These are phyloP conservation scores for Aspergillus fumigatus DNA, from an alignment of 2,329 filamentous ascomycete species.

Conservation along the genomic window DNA sequence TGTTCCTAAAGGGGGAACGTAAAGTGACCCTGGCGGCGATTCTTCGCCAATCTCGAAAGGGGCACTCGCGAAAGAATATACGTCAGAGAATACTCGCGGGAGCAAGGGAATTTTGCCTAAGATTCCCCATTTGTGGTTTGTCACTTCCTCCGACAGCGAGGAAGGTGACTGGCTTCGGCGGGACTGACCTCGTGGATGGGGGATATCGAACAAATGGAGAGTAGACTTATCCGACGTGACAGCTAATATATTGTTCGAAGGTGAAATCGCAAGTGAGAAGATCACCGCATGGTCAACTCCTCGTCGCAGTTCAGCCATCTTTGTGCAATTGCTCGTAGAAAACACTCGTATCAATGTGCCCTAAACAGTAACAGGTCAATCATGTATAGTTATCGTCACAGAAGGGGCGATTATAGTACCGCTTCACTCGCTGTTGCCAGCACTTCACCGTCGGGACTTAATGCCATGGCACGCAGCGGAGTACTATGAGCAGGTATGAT, in stretches of 20 bases:
- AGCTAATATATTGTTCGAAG: conserved; percentile 72
- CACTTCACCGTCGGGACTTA: conserved; percentile 75
- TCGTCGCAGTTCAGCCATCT: conserved; percentile 76
- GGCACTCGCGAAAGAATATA: conserved; percentile 76
- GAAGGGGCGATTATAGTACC: conserved; percentile 33
- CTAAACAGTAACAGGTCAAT: conserved; percentile 33
- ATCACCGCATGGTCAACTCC: conserved; percentile 85
- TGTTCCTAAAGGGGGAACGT: conserved; percentile 49
- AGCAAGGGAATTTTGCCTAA: conserved; percentile 78
- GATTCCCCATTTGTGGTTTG: conserved; percentile 76
- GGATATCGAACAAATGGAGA: conserved; percentile 87
- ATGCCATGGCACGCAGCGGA: conserved; percentile 68
- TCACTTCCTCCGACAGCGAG: conserved; percentile 40
- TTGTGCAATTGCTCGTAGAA: conserved; percentile 72
- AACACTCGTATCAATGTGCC: conserved; percentile 88
- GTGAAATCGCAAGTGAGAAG: conserved; percentile 83
- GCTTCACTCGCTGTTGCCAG: conserved; percentile 88
- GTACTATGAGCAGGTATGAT: conserved; percentile 90
- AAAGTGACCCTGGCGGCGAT: conserved; percentile 38
- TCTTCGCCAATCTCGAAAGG: conserved; percentile 84
- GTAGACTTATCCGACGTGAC: conserved; percentile 97
- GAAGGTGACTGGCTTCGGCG: conserved; percentile 34
- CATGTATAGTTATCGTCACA: background rate
- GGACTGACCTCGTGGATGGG: conserved; percentile 37
- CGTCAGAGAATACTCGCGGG: conserved; percentile 81